Evolutionary conservation across 805 yeast genomes (phyloP), one percentile per base, ranked within the genome.

Genomic region (Sugiyamaella americana): DNA sequence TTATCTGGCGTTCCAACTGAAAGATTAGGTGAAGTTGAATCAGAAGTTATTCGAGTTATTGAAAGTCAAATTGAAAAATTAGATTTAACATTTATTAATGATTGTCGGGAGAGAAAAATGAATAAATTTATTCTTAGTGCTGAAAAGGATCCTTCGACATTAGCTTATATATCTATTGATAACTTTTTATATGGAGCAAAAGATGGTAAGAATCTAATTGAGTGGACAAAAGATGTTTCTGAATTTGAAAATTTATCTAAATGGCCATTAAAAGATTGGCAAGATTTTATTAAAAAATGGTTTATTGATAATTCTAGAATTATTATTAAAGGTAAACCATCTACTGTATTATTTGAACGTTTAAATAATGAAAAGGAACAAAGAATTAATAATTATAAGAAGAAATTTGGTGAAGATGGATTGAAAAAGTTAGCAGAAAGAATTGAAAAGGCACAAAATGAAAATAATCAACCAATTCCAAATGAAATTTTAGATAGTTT

Each of bases 391-490:
- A 72, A 74, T 10, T 78, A 87, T 61, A 72, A 71, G 46, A 62
- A 59, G 2, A 62, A 68, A 18, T 71, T 76, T 45, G 91, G 89
- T 13, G 70, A 72, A 37, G 70, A 70, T 0, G 95, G 93, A 0
- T 74, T 84, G 37, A 63, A 66, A 16, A 58, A 73, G 32, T 64
- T 86, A 37, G 76, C 67, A 10, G 61, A 71, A 21, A 68, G 69
- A 42, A 68, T 93, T 36, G 72, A 79, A 21, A 51, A 59, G 0
- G 97, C 97, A 0, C 81, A 79, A 55, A 69, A 61, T 2, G 72
- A 70, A 40, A 91, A 91, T 62, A 84, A 87, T 59, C 67, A 58
- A n/a, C 83, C 84, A 19, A 84, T 93, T 51, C 97, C 98, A 0
- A 73, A 76, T 8, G 73, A 72, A 1, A 66, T 88, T 4, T 62